Evolutionary conservation across 1,284 basidiomycete genomes (phyloP), one percentile per base, ranked within the genome.

Genomic region (Pascua sp.): DNA sequence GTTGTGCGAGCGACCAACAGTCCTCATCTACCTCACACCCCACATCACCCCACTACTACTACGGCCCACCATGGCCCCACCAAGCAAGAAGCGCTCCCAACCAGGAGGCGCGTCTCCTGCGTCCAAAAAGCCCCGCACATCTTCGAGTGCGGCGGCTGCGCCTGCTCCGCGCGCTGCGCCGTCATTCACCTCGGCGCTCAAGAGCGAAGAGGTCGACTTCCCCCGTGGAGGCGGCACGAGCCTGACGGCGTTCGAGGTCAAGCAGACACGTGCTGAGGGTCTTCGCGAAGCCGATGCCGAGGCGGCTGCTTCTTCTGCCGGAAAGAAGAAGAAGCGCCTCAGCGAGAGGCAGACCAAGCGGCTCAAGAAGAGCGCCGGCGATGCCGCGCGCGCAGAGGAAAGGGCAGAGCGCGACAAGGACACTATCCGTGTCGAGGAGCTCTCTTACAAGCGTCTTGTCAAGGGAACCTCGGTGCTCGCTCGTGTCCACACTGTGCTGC

Each of bases 361-460:
- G 42, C 53, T 71, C 61, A 86, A 82, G 68, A 78, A 77, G 67
- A 80, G 81, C 66, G 66, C 67, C 60, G 60, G 69, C 36, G 77
- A 77, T 63, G 80, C 81, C 67, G 24, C 45, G 37, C 32, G 16
- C 16, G 80, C 80, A 69, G 82, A 82, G 18, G 82, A 83, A 46
- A 72, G 63, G 17, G 64, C 69, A 46, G 71, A 71, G 59, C 59
- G 65, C 49, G 75, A 77, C 51, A 73, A 75, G 67, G 75, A 77
- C 56, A 66, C 61, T 13, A 75, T 77, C 53, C 72, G 74, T 62
- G 60, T 96, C 52, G 93, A 98, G 75, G 90, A 94, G 72, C 81
- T 98, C 47, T 95, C 92, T 71, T 96, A 97, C 81, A 97, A 96
- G 91, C 86, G 93, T 64, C 81, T 98, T 9, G 78, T 82, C 41